Evolutionary conservation across 352 stramenopile species (phyloP), one percentile per base, ranked within the genome.

Genomic region (Phytopythium litorale): DNA sequence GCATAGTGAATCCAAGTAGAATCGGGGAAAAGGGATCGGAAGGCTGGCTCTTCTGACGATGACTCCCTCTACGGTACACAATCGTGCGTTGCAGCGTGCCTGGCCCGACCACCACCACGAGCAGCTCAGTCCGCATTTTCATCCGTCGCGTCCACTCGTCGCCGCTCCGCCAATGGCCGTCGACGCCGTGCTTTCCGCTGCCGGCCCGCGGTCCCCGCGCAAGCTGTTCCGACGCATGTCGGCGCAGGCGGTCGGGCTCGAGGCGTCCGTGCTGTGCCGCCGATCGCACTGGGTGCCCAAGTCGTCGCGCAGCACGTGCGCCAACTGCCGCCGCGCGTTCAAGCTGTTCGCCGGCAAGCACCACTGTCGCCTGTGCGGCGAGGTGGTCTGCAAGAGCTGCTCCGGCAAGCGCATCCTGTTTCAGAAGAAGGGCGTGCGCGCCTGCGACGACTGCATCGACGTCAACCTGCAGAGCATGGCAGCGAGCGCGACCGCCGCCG

Each of bases 221-320:
- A 71, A 63, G 19, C 62, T 87, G 53, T 88, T 91, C 69, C 67
- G 72, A 23, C 81, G 79, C 60, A 72, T 85, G 66, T 83, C 79
- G n/a, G 72, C 76, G 62, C 72, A 88, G 49, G 72, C 78, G 46
- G 73, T 92, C 62, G 83, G 81, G 25, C 84, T 91, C 67, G 76
- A 91, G 62, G 70, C 71, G 40, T 64, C 77, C n/a, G 79, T 79
- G 49, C 68, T 94, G 25, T 91, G 85, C 62, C 81, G 85, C 53
- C 79, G 79, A 43, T 88, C 79, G 52, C 79, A 94, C 42, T 91
- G 79, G 78, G 80, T 88, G 49, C 82, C 81, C 64, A 91, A 89
- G 65, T 89, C 79, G 2, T 82, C 79, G 40, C 81, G 82, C 58
- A 67, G 71, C 8, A 66, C 48, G 33, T 94, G 85, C 66, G 81